phyloP scores from a whole-genome alignment of 1,284 basidiomycete species.

The Calocybe gambosa region DNA sequence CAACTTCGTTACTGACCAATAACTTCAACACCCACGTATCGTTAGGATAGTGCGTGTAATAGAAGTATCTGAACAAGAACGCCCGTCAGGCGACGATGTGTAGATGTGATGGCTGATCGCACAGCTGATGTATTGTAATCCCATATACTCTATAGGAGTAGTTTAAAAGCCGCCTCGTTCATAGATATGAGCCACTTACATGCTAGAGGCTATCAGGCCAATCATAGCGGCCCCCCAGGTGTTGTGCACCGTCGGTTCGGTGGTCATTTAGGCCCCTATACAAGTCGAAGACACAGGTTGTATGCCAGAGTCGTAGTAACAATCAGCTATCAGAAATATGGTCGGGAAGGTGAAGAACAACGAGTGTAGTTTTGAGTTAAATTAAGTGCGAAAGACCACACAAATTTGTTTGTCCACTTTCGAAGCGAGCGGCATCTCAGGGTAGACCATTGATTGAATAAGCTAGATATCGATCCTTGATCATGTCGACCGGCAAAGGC shows the following conservation, averaged over 20 bases:
- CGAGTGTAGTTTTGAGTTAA: too few species aligned
- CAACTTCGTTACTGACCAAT: conserved; percentile 4
- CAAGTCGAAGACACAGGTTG: too few species aligned
- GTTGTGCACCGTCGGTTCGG: conserved; percentile 14
- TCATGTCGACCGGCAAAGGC: background rate
- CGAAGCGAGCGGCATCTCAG: background rate
- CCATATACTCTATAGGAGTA: conserved; percentile 13
- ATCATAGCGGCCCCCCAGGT: conserved; percentile 19
- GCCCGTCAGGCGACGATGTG: background rate
- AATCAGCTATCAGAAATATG: too few species aligned
- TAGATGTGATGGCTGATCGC: background rate
- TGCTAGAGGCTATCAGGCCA: conserved; percentile 13
- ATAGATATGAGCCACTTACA: conserved; percentile 7
- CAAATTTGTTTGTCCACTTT: background rate
- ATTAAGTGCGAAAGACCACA: background rate
- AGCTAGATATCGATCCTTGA: background rate
- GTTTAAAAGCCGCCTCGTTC: background rate
- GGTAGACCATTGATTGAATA: background rate
- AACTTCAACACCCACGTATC: conserved; percentile 9
- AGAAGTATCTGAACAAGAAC: background rate
- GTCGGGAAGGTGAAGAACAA: too few species aligned
- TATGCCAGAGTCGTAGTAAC: too few species aligned
- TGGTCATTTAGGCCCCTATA: background rate
- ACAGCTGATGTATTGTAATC: conserved; percentile 15
- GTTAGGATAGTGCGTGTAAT: conserved; percentile 9